Conservation (phyloP, 2,329 filamentous ascomycete genomes). For the Colletotrichum sublineola region DNA sequence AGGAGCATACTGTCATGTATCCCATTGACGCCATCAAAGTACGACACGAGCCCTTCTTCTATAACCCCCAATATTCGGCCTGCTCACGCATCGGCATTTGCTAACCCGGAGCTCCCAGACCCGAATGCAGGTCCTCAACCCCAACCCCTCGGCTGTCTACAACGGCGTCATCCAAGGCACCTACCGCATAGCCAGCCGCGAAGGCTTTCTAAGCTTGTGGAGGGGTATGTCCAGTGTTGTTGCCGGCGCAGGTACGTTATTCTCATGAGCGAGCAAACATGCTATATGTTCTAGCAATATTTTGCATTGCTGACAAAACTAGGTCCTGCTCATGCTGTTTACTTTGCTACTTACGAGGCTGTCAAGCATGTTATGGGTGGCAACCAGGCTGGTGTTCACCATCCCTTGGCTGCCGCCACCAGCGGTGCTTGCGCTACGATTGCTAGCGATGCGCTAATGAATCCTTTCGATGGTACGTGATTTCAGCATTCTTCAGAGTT, state of each 20-base stretch:
- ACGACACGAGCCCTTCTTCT: constrained; percentile 10
- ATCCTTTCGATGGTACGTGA: constrained; percentile 91
- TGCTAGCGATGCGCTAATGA: constrained; percentile 98
- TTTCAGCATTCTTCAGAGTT: not conserved
- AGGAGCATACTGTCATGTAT: constrained; percentile 99
- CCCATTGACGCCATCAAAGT: constrained; percentile 99
- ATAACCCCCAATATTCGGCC: not conserved
- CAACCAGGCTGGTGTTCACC: constrained; percentile 87
- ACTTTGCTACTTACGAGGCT: constrained; percentile 97
- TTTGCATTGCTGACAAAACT: constrained; percentile 27
- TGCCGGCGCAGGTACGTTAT: constrained; percentile 84
- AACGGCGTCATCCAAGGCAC: constrained; percentile 93
- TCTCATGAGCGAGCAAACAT: not conserved
- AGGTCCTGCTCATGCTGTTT: constrained; percentile 97
- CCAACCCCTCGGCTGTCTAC: constrained; percentile 84
- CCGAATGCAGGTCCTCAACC: constrained; percentile 96
- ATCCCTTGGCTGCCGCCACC: constrained; percentile 91
- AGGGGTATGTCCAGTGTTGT: constrained; percentile 96
- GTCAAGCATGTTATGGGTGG: constrained; percentile 97
- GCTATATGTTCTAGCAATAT: not conserved
- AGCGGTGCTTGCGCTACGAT: constrained; percentile 97
- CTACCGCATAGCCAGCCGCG: constrained; percentile 89
- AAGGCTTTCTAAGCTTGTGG: constrained; percentile 94
- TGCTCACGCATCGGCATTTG: constrained; percentile 1
- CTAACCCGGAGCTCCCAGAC: constrained; percentile 71